These are phyloP conservation scores for Penicillium sp. DNA, from an alignment of 2,329 filamentous ascomycete species.

Conservation along the genomic window DNA sequence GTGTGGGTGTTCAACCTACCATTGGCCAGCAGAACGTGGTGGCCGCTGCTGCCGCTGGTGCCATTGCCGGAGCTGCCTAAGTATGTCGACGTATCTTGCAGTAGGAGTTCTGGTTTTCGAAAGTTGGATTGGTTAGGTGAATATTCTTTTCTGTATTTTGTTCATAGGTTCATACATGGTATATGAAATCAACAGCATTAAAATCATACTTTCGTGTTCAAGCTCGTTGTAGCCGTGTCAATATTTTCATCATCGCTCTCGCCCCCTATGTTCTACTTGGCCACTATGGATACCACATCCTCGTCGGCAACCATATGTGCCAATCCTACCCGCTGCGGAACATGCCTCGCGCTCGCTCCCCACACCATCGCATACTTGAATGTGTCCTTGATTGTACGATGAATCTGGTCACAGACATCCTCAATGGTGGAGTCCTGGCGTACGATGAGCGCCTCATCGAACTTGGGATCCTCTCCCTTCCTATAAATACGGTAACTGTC, in stretches of 20 bases:
- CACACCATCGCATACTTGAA: conserved; percentile 99
- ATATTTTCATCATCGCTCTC: conserved; percentile 5
- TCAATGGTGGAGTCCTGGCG: conserved; percentile 84
- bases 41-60: conserved; percentile 25
- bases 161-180: conserved; percentile 13
- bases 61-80: conserved; percentile 25
- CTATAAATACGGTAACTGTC: conserved; percentile 40
- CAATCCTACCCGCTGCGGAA: conserved; percentile 89
- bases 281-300: conserved; percentile 66
- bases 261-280: conserved; percentile 34
- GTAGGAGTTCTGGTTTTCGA: conserved; percentile 10
- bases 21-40: conserved; percentile 50
- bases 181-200: conserved; percentile 11
- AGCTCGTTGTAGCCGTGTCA: conserved; percentile 6
- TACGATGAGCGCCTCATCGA: conserved; percentile 89
- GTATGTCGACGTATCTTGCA: conserved; percentile 1
- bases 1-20: conserved; percentile 80
- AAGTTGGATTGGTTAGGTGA: conserved; percentile 14
- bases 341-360: conserved; percentile 92
- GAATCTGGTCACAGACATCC: conserved; percentile 94
- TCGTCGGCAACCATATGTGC: conserved; percentile 71
- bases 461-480: conserved; percentile 86
- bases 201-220: conserved; percentile 4
- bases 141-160: conserved; percentile 8
- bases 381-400: conserved; percentile 91